Evolutionary conservation across 164 flowering plant genomes (phyloP).

Genomic region (Malania oleifera): DNA sequence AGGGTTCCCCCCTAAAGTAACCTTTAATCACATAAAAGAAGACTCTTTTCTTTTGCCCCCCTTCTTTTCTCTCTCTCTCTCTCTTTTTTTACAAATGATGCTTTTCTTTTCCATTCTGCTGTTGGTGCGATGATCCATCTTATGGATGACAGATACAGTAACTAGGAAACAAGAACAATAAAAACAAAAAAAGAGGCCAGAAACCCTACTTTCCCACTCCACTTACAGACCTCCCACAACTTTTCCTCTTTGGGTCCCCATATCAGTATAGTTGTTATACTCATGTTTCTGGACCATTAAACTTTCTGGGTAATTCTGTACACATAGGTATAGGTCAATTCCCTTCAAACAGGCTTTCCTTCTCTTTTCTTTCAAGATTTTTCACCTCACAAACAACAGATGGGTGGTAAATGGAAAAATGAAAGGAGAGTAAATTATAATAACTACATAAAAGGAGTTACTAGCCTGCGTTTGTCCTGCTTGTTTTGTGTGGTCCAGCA

Average conservation of each 20-base stretch:
- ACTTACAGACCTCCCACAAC: constrained; percentile 3
- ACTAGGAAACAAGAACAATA: constrained; percentile 7
- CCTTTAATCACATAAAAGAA: constrained; percentile 33
- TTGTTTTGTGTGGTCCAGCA: constrained; percentile 27
- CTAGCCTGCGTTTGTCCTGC: constrained; percentile 24
- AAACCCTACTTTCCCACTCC: constrained; percentile 19
- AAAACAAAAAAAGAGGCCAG: constrained; percentile 7
- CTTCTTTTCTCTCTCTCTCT: not conserved
- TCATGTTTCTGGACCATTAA: not conserved
- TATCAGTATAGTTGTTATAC: constrained; percentile 20
- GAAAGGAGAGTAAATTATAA: constrained; percentile 7
- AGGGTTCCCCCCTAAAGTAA: constrained; percentile 27
- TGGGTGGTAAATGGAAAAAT: not conserved
- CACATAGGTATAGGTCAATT: not conserved
- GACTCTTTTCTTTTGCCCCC: constrained; percentile 12
- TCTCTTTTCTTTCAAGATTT: constrained; percentile 3
- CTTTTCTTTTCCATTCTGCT: no score
- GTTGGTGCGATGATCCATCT: not conserved
- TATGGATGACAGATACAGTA: constrained; percentile 13
- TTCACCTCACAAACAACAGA: constrained; percentile 1
- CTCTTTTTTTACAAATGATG: constrained; percentile 1
- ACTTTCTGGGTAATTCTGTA: constrained; percentile 2
- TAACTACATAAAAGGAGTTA: constrained; percentile 14
- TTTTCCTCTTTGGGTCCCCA: constrained; percentile 13
- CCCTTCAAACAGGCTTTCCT: not conserved